Conservation (phyloP, 2,329 filamentous ascomycete species). For the Didymella glomerata region DNA sequence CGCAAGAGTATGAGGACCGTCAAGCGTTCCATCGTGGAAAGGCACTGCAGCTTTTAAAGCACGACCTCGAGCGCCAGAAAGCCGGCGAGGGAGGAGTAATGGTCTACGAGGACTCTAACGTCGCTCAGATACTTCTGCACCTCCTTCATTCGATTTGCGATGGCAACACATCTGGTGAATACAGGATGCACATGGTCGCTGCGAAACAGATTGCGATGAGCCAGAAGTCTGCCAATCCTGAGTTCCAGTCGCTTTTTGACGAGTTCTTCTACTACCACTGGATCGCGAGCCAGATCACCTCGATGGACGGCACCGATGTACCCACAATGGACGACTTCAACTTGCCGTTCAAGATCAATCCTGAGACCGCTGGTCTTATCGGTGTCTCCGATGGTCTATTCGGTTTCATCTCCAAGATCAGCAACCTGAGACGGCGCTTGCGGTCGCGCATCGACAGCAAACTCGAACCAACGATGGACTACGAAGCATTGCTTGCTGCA, state of each 20-base stretch:
- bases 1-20: constrained; percentile 61
- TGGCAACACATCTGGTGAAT: constrained; percentile 71
- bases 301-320: constrained; percentile 62
- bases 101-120: constrained; percentile 64
- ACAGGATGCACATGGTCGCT: constrained; percentile 79
- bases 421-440: constrained; percentile 77
- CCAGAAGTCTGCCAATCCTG: constrained; percentile 67
- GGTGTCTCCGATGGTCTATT: constrained; percentile 86
- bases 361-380: constrained; percentile 69
- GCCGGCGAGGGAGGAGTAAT: constrained; percentile 49
- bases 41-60: constrained; percentile 61
- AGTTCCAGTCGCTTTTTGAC: constrained; percentile 75
- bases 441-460: constrained; percentile 70
- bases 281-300: constrained; percentile 66
- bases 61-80: constrained; percentile 51
- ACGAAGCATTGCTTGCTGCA: constrained; percentile 74
- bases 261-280: constrained; percentile 88
- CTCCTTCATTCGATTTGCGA: constrained; percentile 69
- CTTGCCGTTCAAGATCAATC: constrained; percentile 64
- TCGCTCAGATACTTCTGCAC: constrained; percentile 67
- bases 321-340: constrained; percentile 62
- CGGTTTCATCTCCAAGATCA: constrained; percentile 79
- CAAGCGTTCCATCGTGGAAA: constrained; percentile 54
- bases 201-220: constrained; percentile 74
- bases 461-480: constrained; percentile 75